Percentiles rank a stretch among this genome's conserved stretches.
These are phyloP conservation scores for Monascus ruber DNA, from an alignment of 2,329 filamentous ascomycete genomes.

Conservation along the genomic window DNA sequence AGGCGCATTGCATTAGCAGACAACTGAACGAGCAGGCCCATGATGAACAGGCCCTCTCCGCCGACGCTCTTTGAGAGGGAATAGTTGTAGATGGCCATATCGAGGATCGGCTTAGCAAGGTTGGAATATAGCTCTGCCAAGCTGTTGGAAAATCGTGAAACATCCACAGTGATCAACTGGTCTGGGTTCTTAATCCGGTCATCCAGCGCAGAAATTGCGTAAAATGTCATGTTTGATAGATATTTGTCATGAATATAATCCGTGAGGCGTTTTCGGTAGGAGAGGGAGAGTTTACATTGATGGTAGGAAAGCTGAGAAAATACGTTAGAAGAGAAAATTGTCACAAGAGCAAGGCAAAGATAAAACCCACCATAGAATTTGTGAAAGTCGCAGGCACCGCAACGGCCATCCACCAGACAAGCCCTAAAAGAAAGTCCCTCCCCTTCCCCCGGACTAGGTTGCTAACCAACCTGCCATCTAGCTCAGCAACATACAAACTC, in stretches of 20 bases:
- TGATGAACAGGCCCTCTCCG: constrained; percentile 87
- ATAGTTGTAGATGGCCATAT: constrained; percentile 96
- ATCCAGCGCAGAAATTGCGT: constrained; percentile 86
- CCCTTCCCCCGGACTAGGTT: constrained; percentile 83
- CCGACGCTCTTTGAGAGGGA: constrained; percentile 90
- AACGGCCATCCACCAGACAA: constrained; percentile 98
- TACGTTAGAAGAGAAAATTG: background rate
- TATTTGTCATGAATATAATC: constrained; percentile 92
- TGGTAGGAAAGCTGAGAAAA: constrained; percentile 71
- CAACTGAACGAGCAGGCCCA: constrained; percentile 85
- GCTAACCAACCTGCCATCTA: constrained; percentile 89
- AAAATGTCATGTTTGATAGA: constrained; percentile 94
- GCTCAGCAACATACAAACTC: constrained; percentile 87
- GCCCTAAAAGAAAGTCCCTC: constrained; percentile 73
- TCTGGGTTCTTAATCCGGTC: constrained; percentile 98
- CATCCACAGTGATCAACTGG: constrained; percentile 92
- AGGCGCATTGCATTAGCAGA: constrained; percentile 89
- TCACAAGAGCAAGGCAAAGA: background rate
- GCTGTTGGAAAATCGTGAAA: constrained; percentile 91
- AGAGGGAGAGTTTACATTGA: constrained; percentile 84
- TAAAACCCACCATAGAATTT: constrained; percentile 75
- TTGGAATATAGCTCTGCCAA: constrained; percentile 93
- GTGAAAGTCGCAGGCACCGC: constrained; percentile 94
- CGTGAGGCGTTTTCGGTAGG: constrained; percentile 88
- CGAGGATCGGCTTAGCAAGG: constrained; percentile 82